phyloP scores from a whole-genome alignment of 768 basidiomycete genomes.

The Cyclocybe cylindracea region DNA sequence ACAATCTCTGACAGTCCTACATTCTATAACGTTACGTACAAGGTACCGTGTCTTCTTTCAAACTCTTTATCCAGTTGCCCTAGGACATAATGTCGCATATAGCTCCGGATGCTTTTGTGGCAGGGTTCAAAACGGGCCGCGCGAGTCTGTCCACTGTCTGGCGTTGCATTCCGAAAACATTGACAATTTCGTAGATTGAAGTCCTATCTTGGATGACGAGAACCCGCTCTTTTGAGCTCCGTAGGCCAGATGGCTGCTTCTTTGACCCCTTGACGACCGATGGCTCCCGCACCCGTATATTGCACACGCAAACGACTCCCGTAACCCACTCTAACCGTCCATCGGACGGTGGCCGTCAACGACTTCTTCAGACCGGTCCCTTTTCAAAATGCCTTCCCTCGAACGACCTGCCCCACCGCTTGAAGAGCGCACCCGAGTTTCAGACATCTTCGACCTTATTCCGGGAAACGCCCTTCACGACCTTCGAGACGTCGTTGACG shows the following conservation, averaged over 20 bases:
- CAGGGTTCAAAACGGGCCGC: constrained; percentile 27
- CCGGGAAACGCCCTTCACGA: constrained; percentile 31
- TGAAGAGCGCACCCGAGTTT: too few species aligned
- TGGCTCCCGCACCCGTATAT: constrained; percentile 28
- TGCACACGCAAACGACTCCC: constrained; percentile 26
- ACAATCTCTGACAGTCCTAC: constrained; percentile 28
- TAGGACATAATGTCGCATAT: background rate
- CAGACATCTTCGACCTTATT: constrained; percentile 29
- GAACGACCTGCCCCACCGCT: too few species aligned
- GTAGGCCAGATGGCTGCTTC: constrained; percentile 46
- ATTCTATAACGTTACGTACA: constrained; percentile 34
- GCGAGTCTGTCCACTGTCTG: constrained; percentile 20
- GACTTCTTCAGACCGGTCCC: constrained; percentile 18
- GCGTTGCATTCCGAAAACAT: background rate
- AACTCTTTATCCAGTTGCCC: background rate
- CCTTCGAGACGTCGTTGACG: constrained; percentile 32
- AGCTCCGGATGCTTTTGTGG: constrained; percentile 27
- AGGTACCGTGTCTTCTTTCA: constrained; percentile 16
- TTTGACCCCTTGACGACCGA: constrained; percentile 39
- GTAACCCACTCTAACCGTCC: constrained; percentile 19
- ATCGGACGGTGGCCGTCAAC: too few species aligned
- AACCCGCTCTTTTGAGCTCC: constrained; percentile 47
- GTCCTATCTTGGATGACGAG: constrained; percentile 37
- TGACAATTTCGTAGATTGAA: constrained; percentile 24
- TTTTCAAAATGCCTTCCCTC: constrained; percentile 17